Percentiles rank a stretch among this genome's conserved stretches.
Evolutionary conservation across 306 rosid species (phyloP).

Genomic region (Dalbergia cultrata): DNA sequence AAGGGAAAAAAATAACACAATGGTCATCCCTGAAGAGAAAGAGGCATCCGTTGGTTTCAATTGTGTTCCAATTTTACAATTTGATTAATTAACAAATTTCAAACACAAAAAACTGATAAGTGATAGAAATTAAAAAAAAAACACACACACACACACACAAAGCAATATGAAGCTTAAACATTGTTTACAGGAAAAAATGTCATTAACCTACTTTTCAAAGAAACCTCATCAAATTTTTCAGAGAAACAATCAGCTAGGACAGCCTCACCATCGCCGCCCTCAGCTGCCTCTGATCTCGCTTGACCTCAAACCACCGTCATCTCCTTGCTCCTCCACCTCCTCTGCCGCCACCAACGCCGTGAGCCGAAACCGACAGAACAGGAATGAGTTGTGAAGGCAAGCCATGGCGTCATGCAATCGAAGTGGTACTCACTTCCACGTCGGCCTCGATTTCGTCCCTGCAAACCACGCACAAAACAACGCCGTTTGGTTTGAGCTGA

Average conservation of each 20-base stretch:
- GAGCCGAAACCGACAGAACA: constrained; percentile 72
- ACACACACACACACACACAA: neutral
- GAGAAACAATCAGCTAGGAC: constrained; percentile 59
- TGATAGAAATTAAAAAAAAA: neutral
- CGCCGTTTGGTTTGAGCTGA: constrained; percentile 51
- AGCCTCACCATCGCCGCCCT: constrained; percentile 50
- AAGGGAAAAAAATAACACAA: neutral
- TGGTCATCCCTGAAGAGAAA: neutral
- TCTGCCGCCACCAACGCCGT: neutral
- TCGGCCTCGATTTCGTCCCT: constrained; percentile 60
- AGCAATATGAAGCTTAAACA: neutral
- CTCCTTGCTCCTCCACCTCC: neutral
- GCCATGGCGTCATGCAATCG: constrained; percentile 90
- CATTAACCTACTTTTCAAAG: neutral
- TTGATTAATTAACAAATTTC: neutral
- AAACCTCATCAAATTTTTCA: too few species aligned
- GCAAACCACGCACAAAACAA: constrained; percentile 74
- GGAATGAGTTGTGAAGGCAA: constrained; percentile 71
- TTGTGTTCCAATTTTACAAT: neutral
- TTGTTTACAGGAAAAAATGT: too few species aligned
- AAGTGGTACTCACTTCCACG: constrained; percentile 69
- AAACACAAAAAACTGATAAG: neutral
- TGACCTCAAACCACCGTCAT: constrained; percentile 26
- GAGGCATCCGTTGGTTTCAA: neutral
- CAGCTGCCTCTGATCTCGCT: constrained; percentile 47